Evolutionary conservation across 495 filamentous ascomycete species (phyloP), one percentile per base, ranked within the genome.

Genomic region (Neurospora intermedia): DNA sequence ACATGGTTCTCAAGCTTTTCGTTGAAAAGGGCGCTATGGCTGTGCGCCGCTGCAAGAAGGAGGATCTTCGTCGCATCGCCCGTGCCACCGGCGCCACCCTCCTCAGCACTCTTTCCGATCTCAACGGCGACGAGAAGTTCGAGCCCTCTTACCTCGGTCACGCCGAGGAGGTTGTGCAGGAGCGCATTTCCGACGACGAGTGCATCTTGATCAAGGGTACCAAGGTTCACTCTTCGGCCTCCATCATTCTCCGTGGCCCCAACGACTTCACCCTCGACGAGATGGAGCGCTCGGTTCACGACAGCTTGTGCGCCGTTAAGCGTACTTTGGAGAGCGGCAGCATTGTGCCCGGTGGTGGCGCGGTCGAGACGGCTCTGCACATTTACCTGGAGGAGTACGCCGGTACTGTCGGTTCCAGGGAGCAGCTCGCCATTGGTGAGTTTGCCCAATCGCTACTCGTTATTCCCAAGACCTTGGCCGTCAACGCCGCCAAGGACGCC

Each of bases 371-470:
- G n/a, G 96, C 96, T 38, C 87, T 99, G 71, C 96, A 97, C 84
- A 99, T 99, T 80, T 98, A 98, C 84, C 88, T 99, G 42, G 96
- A 99, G 86, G 97, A 99, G 82, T 98, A 97, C 83, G 96, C 96
- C n/a, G 94, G 95, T 77, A 97, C 96, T 72, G 94, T 99, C 71
- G 94, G 96, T 75, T 98, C 94, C 42, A 90, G 96, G 74, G 96
- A 99, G 85, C 96, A 99, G 86, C 90, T 98, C 72, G 95, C 96
- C 76, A 98, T 99, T 76, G 96, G 92, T 80, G 96, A 97, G 84
- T 99, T 99, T 77, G 96, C 96, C 45, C 91, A 96, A 81, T 90
- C 96, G 69, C 91, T 99, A 69, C 93, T 98, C 73, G 88, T 93
- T 74, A 95, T 99, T 78, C 96, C 96, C 79, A 97, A 97, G 85